A percentile compares a stretch with the other conserved stretches of the same genome.
Evolutionary conservation across 2,329 filamentous ascomycete species (phyloP).

Genomic region (Colletotrichum sp.): DNA sequence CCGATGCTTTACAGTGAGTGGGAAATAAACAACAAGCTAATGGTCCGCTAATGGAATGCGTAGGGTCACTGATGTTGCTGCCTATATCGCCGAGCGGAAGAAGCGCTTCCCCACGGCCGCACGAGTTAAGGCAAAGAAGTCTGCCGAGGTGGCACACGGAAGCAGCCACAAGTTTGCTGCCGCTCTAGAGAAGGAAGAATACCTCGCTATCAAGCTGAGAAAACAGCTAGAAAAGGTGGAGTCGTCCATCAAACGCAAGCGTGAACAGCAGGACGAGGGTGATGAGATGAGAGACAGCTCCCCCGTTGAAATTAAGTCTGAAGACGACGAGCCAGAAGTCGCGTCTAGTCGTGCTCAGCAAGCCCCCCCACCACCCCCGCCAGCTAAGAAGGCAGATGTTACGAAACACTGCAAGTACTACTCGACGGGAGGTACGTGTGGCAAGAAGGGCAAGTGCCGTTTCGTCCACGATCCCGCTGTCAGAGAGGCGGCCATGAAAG

Average conservation of each 20-base stretch:
- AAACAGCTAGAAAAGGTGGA: slow-evolving; percentile 74
- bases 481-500: slow-evolving; percentile 66
- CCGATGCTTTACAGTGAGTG: slow-evolving; percentile 60
- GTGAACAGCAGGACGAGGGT: slow-evolving; percentile 70
- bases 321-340: slow-evolving; percentile 64
- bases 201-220: slow-evolving; percentile 66
- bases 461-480: slow-evolving; percentile 71
- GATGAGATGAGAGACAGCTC: slow-evolving; percentile 66
- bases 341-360: slow-evolving; percentile 53
- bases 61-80: slow-evolving; percentile 72
- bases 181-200: slow-evolving; percentile 60
- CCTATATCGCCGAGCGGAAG: slow-evolving; percentile 82
- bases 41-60: background rate
- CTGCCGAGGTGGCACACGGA: slow-evolving; percentile 39
- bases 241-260: slow-evolving; percentile 71
- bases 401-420: slow-evolving; percentile 74
- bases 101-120: slow-evolving; percentile 81
- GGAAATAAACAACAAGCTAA: background rate
- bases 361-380: slow-evolving; percentile 42
- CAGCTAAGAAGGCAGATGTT: slow-evolving; percentile 63
- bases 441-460: slow-evolving; percentile 78
- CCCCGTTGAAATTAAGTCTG: slow-evolving; percentile 52
- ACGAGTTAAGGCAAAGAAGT: slow-evolving; percentile 68
- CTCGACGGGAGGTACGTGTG: slow-evolving; percentile 70
- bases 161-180: slow-evolving; percentile 19